phyloP scores from a whole-genome alignment of 495 filamentous ascomycete genomes.

The Evernia prunastri region DNA sequence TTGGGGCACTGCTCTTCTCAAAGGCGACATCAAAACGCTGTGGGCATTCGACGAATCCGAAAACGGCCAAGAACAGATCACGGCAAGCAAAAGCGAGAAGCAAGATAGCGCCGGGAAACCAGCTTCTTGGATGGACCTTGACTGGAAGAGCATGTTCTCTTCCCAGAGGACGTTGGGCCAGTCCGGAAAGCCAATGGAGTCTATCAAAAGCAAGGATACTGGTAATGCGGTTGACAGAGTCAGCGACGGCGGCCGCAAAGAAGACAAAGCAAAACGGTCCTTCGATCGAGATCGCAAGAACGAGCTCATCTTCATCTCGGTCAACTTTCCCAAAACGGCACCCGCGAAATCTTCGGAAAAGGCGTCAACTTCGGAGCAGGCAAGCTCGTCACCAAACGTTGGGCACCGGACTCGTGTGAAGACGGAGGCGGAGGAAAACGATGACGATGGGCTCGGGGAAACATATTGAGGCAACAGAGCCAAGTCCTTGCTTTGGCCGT shows the following conservation, averaged over 20 bases:
- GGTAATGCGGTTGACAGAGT: not conserved
- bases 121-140: conserved; percentile 23
- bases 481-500: not conserved
- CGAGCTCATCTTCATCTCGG: conserved; percentile 21
- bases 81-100: conserved; percentile 16
- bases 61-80: conserved; percentile 32
- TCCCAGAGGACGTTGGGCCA: not conserved
- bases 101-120: conserved; percentile 23
- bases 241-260: conserved; percentile 15
- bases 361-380: not conserved
- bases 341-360: not conserved
- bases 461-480: not conserved
- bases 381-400: not conserved
- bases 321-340: conserved; percentile 6
- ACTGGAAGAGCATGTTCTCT: not conserved
- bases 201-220: not conserved
- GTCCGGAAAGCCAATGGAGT: not conserved
- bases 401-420: not conserved
- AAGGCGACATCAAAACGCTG: conserved; percentile 66
- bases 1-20: conserved; percentile 70
- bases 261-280: not conserved
- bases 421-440: not conserved
- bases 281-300: conserved; percentile 11
- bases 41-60: conserved; percentile 72
- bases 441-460: conserved; percentile 1